These are phyloP conservation scores for Acanthamoeba lenticulata DNA, from an alignment of 208 protist genomes.

Conservation along the genomic window DNA sequence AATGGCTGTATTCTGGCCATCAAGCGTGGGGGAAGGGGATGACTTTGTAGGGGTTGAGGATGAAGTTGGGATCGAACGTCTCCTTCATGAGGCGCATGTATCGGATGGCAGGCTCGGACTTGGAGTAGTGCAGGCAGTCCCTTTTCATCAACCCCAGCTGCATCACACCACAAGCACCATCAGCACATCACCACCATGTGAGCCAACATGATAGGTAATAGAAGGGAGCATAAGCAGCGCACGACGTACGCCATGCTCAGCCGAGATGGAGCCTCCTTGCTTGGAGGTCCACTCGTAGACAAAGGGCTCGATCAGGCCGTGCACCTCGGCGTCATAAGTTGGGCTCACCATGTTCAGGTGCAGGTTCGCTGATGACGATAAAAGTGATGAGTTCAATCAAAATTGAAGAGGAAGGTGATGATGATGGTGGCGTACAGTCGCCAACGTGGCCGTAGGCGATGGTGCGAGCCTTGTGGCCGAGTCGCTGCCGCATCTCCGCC, in stretches of 20 bases:
- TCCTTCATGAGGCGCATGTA: constrained; percentile 93
- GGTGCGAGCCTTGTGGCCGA: constrained; percentile 72
- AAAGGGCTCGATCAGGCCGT: constrained; percentile 87
- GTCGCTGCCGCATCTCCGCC: constrained; percentile 76
- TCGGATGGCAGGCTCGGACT: constrained; percentile 85
- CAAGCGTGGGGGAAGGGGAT: not conserved
- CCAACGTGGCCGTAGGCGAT: constrained; percentile 96
- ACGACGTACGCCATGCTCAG: constrained; percentile 95
- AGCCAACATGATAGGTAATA: too few species aligned
- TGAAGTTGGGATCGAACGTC: constrained; percentile 94
- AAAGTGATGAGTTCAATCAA: too few species aligned
- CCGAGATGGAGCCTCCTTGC: constrained; percentile 91
- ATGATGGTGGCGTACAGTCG: constrained; percentile 85
- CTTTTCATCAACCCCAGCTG: constrained; percentile 92
- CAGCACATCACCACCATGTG: too few species aligned
- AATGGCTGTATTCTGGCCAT: too few species aligned
- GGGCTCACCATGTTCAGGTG: constrained; percentile 93
- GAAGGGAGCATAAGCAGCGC: too few species aligned
- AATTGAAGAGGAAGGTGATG: not conserved
- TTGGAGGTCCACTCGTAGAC: constrained; percentile 88
- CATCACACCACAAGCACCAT: constrained; percentile 66
- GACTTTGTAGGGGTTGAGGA: constrained; percentile 97
- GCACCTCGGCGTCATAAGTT: constrained; percentile 64
- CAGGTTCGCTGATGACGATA: constrained; percentile 91
- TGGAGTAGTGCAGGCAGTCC: constrained; percentile 89